A percentile compares a stretch with the other conserved stretches of the same genome.
Conservation (phyloP, 2,329 filamentous ascomycete species). For the Neofusicoccum cordaticola region DNA sequence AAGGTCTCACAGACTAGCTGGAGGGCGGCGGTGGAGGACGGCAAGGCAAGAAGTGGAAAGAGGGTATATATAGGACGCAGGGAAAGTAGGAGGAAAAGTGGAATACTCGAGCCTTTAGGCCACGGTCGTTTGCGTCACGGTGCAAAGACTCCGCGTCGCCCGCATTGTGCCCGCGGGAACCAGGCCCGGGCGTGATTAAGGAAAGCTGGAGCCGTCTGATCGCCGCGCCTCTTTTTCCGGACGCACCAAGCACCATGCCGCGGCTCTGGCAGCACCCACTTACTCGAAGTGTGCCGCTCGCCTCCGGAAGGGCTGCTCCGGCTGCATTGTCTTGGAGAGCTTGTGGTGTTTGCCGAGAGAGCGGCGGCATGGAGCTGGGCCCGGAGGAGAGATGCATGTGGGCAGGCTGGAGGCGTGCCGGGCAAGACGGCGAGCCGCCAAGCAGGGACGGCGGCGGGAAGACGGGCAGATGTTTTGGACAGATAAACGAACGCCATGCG, state of each 20-base stretch:
- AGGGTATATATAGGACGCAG: neutral
- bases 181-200: slow-evolving; percentile 10
- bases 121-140: slow-evolving; percentile 1
- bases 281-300: neutral
- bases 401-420: neutral
- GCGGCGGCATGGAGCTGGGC: neutral
- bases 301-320: neutral
- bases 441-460: neutral
- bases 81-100: neutral
- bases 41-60: neutral
- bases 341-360: neutral
- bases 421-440: neutral
- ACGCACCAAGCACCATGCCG: neutral
- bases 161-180: neutral
- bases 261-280: too few relatives aligned
- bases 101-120: neutral
- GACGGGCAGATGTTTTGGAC: neutral
- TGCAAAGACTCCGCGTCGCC: neutral
- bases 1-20: neutral
- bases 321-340: neutral
- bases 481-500: slow-evolving; percentile 1
- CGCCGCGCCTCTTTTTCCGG: neutral
- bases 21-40: neutral
- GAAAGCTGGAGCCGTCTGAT: slow-evolving; percentile 5
- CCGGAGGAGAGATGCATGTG: neutral